Base-by-base conservation (phyloP, 2,329 filamentous ascomycete species). In the Ophiostoma sp. region DNA sequence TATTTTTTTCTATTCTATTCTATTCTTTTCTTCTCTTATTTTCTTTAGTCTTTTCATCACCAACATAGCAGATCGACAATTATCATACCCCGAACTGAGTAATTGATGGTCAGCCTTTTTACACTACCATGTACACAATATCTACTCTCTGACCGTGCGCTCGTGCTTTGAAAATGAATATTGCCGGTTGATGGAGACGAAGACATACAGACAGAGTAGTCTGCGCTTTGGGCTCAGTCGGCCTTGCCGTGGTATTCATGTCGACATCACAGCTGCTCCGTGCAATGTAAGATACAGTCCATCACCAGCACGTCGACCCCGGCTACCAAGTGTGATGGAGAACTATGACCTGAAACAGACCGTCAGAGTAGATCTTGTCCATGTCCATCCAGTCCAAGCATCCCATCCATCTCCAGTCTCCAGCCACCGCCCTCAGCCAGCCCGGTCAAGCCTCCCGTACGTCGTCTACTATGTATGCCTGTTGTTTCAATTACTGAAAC, bases 311-410 rank as follows among this genome's bases (percentile, higher is more conserved):
- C 6, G 44, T 39, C 36, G 36, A 6, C 36, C 10, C 36, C 10
- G 13, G 13, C 36, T 39, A 39, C 36, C 36, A n/a, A 48, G 6
- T 57, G n/a, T 57, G 52, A 57, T 31, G 52, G 44, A 48, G 17
- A 57, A 31, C n/a, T 27, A 23, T 27, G 44, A 48, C 52, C 52
- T 57, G 52, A 57, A 57, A 57, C 52, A 57, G 52, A 57, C 52
- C 52, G 52, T 57, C 52, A 13, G 10, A 27, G 52, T 27, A 27
- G 52, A 57, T 57, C 48, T 48, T 48, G 44, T n/a, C 44, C 20
- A 48, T 48, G 44, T 48, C 44, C 35, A 36, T 36, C 35, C 4
- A 36, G 36, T 11, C 36, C n/a, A n/a, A n/a, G n/a, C n/a, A n/a
- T n/a, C n/a, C 44, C 44, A 48, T 6, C 44, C 6, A 44, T 15